phyloP scores from a whole-genome alignment of 2,329 filamentous ascomycete genomes.

The Sclerotinia minor region DNA sequence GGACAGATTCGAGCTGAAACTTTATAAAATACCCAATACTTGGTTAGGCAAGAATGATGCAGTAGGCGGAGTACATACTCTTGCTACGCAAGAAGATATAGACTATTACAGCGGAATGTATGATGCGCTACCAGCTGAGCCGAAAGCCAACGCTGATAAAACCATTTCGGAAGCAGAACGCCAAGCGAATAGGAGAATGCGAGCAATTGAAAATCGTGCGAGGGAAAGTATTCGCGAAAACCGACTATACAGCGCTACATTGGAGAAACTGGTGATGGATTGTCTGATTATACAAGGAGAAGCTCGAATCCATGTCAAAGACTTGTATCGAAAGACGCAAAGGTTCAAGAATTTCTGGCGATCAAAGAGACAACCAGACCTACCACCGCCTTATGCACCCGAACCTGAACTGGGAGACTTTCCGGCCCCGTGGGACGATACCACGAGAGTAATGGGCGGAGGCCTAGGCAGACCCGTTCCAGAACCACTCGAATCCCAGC shows the following conservation, averaged over 20 bases:
- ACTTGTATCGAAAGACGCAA: neutral
- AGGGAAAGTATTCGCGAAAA: neutral
- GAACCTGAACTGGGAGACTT: neutral
- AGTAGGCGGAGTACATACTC: neutral
- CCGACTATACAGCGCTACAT: neutral
- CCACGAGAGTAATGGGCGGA: neutral
- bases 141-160: neutral
- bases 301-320: neutral
- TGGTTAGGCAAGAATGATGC: neutral
- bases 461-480: neutral
- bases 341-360: neutral
- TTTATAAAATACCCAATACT: neutral
- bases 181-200: neutral
- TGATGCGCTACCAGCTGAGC: neutral
- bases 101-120: neutral
- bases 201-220: neutral
- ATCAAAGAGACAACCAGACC: too few species aligned
- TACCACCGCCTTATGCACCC: neutral
- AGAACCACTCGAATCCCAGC: neutral
- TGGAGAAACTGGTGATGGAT: conserved; percentile 16
- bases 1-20: neutral
- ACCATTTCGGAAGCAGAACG: neutral
- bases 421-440: neutral
- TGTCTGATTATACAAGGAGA: conserved; percentile 15
- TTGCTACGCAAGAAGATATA: conserved; percentile 17